Evolutionary conservation across 2,329 filamentous ascomycete genomes (phyloP), one percentile per base, ranked within the genome.

Genomic region (Dactylellina leptospora): DNA sequence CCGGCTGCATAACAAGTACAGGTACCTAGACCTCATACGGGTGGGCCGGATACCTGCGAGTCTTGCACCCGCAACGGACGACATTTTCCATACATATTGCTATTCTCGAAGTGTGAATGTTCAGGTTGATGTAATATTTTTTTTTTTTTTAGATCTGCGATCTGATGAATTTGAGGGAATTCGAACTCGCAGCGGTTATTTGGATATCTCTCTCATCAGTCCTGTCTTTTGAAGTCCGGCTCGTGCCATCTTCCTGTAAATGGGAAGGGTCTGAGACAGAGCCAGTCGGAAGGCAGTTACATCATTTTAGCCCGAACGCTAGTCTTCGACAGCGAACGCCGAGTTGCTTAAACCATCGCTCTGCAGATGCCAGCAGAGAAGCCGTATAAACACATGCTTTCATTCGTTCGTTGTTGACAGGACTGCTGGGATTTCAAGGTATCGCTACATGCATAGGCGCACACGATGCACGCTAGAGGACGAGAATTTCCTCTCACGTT

Each of bases 281-380:
- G 44, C 66, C 51, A 71, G 66, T 71, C 56, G 66, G 58, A 71
- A 71, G 66, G 58, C 44, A 71, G 66, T 71, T 71, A 62, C 66
- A 71, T 71, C 66, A 71, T 63, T 62, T 47, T 62, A 62, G 55
- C 66, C 40, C 56, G 33, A 36, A 60, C 50, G 48, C 66, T 62
- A 71, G 51, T 53, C 47, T 51, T 22, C 47, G 40, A 58, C 58
- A 33, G 58, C 33, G 56, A 58, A 58, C 25, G 50, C 66, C 51
- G 47, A 61, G 50, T 54, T 70, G 51, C 64, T 69, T 69, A 70
- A 70, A 70, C 23, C 64, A 70, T 70, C 64, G 64, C 23, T 53
- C 20, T 70, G 63, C 64, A 62, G 64, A 70, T 62, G 42, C 56
- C 40, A 51, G 36, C 56, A 62, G 33, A n/a, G 51, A 61, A 47